Conservation (phyloP, 257 asterid genomes). For the Capsicum baccatum region DNA sequence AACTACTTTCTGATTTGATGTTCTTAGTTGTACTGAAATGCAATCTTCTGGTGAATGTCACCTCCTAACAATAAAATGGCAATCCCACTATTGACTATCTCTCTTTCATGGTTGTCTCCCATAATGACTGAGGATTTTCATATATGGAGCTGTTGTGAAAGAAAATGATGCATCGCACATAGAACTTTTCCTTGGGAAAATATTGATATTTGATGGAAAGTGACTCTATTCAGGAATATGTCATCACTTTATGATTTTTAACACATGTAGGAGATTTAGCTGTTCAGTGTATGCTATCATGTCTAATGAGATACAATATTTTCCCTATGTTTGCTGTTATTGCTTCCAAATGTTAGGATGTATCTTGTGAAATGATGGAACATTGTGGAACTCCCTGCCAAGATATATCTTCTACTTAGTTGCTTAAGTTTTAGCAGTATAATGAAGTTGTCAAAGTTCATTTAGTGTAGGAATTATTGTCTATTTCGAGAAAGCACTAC, state of each 20-base stretch:
- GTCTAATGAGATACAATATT: slow-evolving; percentile 15
- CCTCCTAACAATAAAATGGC: background rate
- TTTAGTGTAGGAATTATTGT: slow-evolving; percentile 1
- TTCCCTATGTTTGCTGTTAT: background rate
- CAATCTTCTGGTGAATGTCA: slow-evolving; percentile 1
- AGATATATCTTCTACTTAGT: slow-evolving; percentile 18
- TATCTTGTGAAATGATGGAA: slow-evolving; percentile 22
- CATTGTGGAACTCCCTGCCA: slow-evolving; percentile 13
- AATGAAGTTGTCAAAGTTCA: background rate
- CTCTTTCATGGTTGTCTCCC: slow-evolving; percentile 27
- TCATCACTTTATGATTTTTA: slow-evolving; percentile 1
- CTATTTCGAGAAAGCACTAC: slow-evolving; percentile 6
- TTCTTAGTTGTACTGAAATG: slow-evolving; percentile 15
- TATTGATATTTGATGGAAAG: slow-evolving; percentile 14
- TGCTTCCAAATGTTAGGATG: background rate
- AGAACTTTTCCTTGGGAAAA: slow-evolving; percentile 15
- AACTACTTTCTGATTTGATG: background rate
- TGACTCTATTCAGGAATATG: slow-evolving; percentile 18
- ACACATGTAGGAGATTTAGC: slow-evolving; percentile 1
- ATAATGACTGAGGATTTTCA: slow-evolving; percentile 5
- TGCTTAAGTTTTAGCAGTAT: background rate
- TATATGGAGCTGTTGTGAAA: slow-evolving; percentile 11
- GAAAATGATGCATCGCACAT: slow-evolving; percentile 10
- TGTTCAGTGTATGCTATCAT: background rate
- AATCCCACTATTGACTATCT: background rate